These are phyloP conservation scores for Peniophora sp. DNA, from an alignment of 1,284 basidiomycete genomes.

Conservation along the genomic window DNA sequence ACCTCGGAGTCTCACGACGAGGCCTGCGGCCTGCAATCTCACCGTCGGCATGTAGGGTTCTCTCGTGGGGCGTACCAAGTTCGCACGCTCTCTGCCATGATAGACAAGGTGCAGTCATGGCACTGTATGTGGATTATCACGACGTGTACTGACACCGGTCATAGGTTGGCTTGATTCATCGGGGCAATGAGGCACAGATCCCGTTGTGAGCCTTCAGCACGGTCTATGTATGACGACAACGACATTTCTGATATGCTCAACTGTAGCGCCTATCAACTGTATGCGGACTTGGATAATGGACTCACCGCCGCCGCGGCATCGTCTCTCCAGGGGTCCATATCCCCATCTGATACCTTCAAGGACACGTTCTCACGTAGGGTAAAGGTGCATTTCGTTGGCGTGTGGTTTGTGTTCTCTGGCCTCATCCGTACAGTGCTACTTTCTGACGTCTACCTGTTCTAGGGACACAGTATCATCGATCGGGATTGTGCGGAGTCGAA, in stretches of 20 bases:
- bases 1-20: neutral
- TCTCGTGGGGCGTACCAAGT: slow-evolving; percentile 40
- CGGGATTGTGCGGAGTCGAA: slow-evolving; percentile 16
- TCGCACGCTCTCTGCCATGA: slow-evolving; percentile 33
- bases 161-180: slow-evolving; percentile 25
- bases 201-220: slow-evolving; percentile 21
- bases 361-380: slow-evolving; percentile 23
- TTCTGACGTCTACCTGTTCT: neutral
- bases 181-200: slow-evolving; percentile 27
- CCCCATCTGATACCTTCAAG: slow-evolving; percentile 21
- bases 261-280: too few species aligned
- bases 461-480: slow-evolving; percentile 38
- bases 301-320: too few species aligned
- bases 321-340: neutral
- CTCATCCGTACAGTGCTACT: too few species aligned
- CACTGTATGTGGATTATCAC: neutral
- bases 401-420: slow-evolving; percentile 21
- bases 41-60: slow-evolving; percentile 24
- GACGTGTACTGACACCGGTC: neutral
- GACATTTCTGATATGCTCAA: too few species aligned
- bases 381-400: slow-evolving; percentile 32
- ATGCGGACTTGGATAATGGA: too few species aligned
- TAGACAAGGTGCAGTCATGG: slow-evolving; percentile 21
- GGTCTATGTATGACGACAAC: slow-evolving; percentile 1
- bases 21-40: neutral